Base-by-base conservation (phyloP, 2,329 filamentous ascomycete species). In the Sclerotinia spermophila region DNA sequence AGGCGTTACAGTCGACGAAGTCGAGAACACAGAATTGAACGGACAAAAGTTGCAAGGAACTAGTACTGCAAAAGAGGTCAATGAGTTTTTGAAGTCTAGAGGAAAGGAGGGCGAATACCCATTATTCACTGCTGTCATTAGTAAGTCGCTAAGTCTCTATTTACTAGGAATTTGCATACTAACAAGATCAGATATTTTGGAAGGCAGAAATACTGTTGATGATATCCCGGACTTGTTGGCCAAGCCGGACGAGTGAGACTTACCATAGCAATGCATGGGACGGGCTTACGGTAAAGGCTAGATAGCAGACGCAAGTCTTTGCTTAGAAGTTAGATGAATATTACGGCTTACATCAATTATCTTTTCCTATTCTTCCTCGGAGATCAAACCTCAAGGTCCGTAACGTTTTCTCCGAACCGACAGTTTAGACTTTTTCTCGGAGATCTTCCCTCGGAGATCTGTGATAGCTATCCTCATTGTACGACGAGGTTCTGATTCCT, bases 1-100 rank as follows among this genome's bases (percentile, higher is more conserved):
- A 78, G 90, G 91, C 42, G 85, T 95, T 75, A 86, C 88, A 13
- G 93, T 99, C 53, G 89, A 91, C 75, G 93, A 98, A 81, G 90
- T 99, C 58, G 96, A 99, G 84, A 86, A 88, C 79, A 87, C 89
- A 71, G 94, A 97, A 80, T 86, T 99, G 73, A 98, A 99, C 79
- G 96, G 96, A 21, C 96, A 99, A 85, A 97, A 96, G 84, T 84
- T 99, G 71, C 96, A 99, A 83, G 96, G 96, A 51, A 98, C 94
- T 0, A 90, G 90, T 76, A 99, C 96, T 4, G 94, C 96, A 13
- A 88, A 90, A 74, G 96, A 99, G 81, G 94, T 99, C 56, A 92
- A 97, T 83, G 89, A 86, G 65, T 98, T 98, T 82, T 82, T 99
- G 78, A 92, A 91, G 83, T 88, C 88, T 65, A 86, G 92, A 75